Conservation (phyloP, 2,329 filamentous ascomycete genomes). For the Cercospora janseana region DNA sequence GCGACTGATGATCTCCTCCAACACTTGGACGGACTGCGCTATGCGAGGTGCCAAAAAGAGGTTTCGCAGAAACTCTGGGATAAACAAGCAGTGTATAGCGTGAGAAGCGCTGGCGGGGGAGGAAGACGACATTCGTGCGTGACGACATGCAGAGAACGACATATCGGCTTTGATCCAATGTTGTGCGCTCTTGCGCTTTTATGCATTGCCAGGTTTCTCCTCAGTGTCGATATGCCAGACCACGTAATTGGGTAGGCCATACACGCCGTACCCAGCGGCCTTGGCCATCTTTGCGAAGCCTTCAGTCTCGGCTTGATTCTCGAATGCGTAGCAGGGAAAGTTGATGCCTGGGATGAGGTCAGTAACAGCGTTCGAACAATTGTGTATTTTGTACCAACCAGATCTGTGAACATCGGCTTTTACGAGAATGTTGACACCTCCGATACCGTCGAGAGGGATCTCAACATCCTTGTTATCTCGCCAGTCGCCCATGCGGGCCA, state of each 20-base stretch:
- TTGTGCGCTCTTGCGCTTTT: slow-evolving; percentile 18
- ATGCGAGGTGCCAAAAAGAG: slow-evolving; percentile 7
- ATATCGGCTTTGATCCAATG: slow-evolving; percentile 8
- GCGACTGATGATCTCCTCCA: slow-evolving; percentile 12
- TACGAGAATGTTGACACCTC: slow-evolving; percentile 94
- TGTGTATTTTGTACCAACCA: slow-evolving; percentile 54
- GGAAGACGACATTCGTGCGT: background rate
- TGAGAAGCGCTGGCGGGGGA: background rate
- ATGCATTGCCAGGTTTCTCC: slow-evolving; percentile 81
- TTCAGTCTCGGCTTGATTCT: slow-evolving; percentile 98
- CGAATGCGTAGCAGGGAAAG: slow-evolving; percentile 93
- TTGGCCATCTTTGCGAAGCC: slow-evolving; percentile 99
- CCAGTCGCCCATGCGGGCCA: slow-evolving; percentile 91
- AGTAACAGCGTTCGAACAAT: background rate
- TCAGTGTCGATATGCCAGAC: slow-evolving; percentile 98
- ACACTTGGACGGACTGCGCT: slow-evolving; percentile 13
- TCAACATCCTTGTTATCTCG: slow-evolving; percentile 87
- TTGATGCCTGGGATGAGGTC: slow-evolving; percentile 71
- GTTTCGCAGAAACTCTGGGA: background rate
- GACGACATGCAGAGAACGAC: background rate
- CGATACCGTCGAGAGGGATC: slow-evolving; percentile 89
- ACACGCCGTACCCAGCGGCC: slow-evolving; percentile 86
- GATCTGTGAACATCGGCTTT: slow-evolving; percentile 97
- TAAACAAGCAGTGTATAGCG: slow-evolving; percentile 1
- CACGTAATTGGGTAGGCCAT: slow-evolving; percentile 92